These are phyloP conservation scores for Entomortierella chlamydospora DNA, from an alignment of 192 early-diverging fungal genomes.

Conservation along the genomic window DNA sequence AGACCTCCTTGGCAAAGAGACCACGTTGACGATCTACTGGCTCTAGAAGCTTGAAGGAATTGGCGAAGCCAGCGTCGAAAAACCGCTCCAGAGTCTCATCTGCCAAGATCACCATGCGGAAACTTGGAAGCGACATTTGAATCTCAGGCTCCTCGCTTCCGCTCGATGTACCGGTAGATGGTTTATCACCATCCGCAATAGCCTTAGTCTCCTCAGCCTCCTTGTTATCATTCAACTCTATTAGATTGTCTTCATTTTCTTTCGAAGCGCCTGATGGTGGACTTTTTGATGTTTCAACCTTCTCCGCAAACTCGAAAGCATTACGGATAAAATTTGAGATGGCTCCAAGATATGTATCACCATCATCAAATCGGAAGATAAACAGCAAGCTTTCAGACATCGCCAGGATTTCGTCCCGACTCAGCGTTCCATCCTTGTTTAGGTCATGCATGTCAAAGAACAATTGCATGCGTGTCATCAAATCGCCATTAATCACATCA, in stretches of 20 bases:
- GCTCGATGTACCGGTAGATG: neutral
- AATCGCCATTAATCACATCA: slow-evolving; percentile 78
- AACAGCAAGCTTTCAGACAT: slow-evolving; percentile 90
- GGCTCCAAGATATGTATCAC: slow-evolving; percentile 67
- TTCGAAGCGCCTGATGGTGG: neutral
- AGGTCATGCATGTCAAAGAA: slow-evolving; percentile 89
- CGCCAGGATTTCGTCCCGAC: slow-evolving; percentile 82
- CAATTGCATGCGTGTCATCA: slow-evolving; percentile 80
- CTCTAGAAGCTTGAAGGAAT: slow-evolving; percentile 72
- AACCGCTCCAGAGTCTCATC: slow-evolving; percentile 89
- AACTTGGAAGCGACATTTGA: slow-evolving; percentile 58
- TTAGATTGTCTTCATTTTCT: neutral
- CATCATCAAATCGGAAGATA: slow-evolving; percentile 69
- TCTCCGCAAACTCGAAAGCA: slow-evolving; percentile 68
- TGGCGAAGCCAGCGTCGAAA: slow-evolving; percentile 77
- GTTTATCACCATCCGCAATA: slow-evolving; percentile 28
- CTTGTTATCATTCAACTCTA: neutral
- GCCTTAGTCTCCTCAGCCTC: neutral
- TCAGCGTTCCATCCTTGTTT: slow-evolving; percentile 72
- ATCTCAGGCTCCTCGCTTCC: slow-evolving; percentile 41
- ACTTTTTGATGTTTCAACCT: slow-evolving; percentile 26
- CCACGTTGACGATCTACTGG: slow-evolving; percentile 62
- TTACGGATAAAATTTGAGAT: slow-evolving; percentile 72
- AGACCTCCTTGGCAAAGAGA: slow-evolving; percentile 65
- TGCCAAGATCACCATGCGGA: slow-evolving; percentile 83